Conservation (phyloP, 805 yeast species). For the Yarrowia sp. region DNA sequence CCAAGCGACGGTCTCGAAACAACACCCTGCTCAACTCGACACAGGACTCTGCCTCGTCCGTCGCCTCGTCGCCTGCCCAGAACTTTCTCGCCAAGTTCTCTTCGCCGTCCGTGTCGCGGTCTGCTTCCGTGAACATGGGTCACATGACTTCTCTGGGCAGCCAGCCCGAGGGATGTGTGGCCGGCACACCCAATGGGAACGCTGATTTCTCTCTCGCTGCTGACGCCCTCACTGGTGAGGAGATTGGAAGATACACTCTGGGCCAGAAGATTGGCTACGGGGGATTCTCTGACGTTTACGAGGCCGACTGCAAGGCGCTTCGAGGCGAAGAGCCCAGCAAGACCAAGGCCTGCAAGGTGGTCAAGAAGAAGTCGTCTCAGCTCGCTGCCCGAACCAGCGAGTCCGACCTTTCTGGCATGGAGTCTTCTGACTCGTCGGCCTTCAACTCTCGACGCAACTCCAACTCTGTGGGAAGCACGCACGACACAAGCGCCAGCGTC, state of each 20-base stretch:
- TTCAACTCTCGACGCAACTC: conserved; percentile 21
- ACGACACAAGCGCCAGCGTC: conserved; percentile 23
- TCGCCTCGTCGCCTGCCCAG: conserved; percentile 11
- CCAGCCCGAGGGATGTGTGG: background rate
- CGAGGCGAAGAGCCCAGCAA: conserved; percentile 33
- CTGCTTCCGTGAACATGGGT: conserved; percentile 13
- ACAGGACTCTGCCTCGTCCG: background rate
- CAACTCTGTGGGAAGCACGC: conserved; percentile 38
- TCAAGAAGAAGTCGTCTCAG: conserved; percentile 34
- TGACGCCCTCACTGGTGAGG: conserved; percentile 57
- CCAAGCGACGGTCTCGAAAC: conserved; percentile 20
- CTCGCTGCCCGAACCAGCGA: background rate
- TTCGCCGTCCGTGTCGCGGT: conserved; percentile 20
- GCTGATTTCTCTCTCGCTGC: conserved; percentile 37
- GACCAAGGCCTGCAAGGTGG: conserved; percentile 57
- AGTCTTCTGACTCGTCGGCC: conserved; percentile 2
- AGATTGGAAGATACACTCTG: conserved; percentile 55
- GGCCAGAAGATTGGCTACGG: conserved; percentile 83
- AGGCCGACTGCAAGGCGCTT: conserved; percentile 44
- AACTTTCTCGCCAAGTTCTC: conserved; percentile 25
- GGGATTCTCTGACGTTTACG: conserved; percentile 84
- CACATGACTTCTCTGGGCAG: background rate
- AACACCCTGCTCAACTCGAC: conserved; percentile 9
- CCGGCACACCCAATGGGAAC: conserved; percentile 2
- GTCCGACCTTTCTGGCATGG: background rate